Conservation (phyloP, 495 filamentous ascomycete genomes). For the Terfezia claveryi region DNA sequence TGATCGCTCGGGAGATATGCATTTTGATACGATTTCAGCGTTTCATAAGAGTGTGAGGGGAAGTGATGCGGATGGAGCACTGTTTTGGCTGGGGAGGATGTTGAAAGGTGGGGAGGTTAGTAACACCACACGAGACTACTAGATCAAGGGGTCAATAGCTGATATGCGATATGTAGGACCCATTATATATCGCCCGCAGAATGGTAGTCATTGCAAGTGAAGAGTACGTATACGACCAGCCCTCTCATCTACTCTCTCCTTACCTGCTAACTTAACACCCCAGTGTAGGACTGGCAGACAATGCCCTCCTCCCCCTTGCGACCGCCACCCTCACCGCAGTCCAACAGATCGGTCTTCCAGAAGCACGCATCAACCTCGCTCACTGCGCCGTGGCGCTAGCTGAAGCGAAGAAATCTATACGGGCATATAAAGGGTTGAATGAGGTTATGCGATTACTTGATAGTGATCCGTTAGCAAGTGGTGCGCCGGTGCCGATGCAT, state of each 20-base stretch:
- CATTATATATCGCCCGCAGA: slow-evolving; percentile 71
- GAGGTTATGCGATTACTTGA: slow-evolving; percentile 50
- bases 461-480: slow-evolving; percentile 54
- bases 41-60: slow-evolving; percentile 93
- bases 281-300: slow-evolving; percentile 65
- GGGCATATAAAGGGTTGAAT: slow-evolving; percentile 62
- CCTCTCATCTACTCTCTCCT: background rate
- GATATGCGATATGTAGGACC: slow-evolving; percentile 28
- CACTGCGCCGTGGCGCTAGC: slow-evolving; percentile 71
- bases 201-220: slow-evolving; percentile 84
- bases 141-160: background rate
- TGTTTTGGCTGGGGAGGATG: slow-evolving; percentile 93
- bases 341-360: slow-evolving; percentile 81
- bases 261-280: background rate
- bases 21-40: slow-evolving; percentile 88
- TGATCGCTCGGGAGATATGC: slow-evolving; percentile 83
- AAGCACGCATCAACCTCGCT: slow-evolving; percentile 77
- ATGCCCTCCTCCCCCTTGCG: slow-evolving; percentile 59
- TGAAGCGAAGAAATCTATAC: slow-evolving; percentile 61
- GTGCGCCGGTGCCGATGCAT: slow-evolving; percentile 63
- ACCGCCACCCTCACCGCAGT: slow-evolving; percentile 66
- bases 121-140: background rate
- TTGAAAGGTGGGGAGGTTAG: slow-evolving; percentile 60
- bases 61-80: slow-evolving; percentile 58
- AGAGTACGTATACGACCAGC: slow-evolving; percentile 23